These are phyloP conservation scores for Ganoderma leucocontextum DNA, from an alignment of 1,284 basidiomycete species.

Conservation along the genomic window DNA sequence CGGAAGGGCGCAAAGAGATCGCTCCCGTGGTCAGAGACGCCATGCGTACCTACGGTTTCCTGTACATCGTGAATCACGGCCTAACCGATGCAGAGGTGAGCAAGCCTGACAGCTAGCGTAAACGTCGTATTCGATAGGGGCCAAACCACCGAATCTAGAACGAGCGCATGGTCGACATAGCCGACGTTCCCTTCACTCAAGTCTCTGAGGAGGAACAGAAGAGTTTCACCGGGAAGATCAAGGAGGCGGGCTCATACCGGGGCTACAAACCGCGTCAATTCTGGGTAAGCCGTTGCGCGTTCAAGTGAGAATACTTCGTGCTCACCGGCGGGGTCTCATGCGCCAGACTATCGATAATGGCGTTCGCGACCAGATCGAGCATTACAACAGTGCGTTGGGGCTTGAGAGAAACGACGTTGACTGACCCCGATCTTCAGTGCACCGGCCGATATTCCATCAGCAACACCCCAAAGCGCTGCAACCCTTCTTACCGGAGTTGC, in stretches of 20 bases:
- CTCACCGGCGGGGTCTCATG: neutral
- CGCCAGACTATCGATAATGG: constrained; percentile 52
- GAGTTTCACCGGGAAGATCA: constrained; percentile 53
- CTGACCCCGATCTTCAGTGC: constrained; percentile 48
- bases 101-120: neutral
- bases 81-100: constrained; percentile 54
- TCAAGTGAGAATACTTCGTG: too few species aligned
- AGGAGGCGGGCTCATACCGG: constrained; percentile 60
- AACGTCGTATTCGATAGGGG: neutral
- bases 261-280: constrained; percentile 67
- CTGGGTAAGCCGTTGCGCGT: constrained; percentile 49
- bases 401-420: constrained; percentile 36
- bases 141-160: constrained; percentile 6
- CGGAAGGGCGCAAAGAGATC: constrained; percentile 56
- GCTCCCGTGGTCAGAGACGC: constrained; percentile 63
- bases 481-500: constrained; percentile 51
- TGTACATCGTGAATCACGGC: constrained; percentile 70
- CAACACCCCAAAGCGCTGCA: constrained; percentile 43
- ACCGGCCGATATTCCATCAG: constrained; percentile 40
- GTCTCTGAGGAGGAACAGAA: constrained; percentile 66
- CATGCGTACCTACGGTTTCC: constrained; percentile 67
- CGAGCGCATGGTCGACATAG: constrained; percentile 68
- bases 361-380: constrained; percentile 64
- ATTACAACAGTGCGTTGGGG: constrained; percentile 57
- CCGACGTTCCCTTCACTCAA: constrained; percentile 63